Evolutionary conservation across 2,329 filamentous ascomycete species (phyloP).

Genomic region (Aspergillus jensenii): DNA sequence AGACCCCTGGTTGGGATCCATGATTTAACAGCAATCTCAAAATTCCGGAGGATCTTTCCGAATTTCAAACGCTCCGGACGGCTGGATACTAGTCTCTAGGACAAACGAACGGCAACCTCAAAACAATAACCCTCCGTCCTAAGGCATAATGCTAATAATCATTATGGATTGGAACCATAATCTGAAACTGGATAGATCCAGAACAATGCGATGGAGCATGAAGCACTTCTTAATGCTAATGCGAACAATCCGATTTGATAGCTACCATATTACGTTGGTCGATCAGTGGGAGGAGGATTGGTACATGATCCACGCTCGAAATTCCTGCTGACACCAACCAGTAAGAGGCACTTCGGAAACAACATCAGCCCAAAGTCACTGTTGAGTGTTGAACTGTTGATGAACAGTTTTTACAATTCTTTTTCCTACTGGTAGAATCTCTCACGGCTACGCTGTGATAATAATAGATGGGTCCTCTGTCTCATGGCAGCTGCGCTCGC

Average conservation of each 20-base stretch:
- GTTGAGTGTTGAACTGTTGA: too few relatives aligned
- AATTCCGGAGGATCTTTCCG: neutral
- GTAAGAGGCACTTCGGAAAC: neutral
- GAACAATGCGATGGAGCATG: neutral
- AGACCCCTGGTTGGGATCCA: neutral
- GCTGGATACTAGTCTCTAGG: neutral
- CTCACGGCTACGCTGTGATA: conserved; percentile 1
- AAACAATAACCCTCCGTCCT: neutral
- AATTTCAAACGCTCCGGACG: neutral
- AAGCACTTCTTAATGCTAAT: neutral
- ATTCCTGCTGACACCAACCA: neutral
- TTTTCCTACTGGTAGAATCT: too few relatives aligned
- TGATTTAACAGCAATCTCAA: neutral
- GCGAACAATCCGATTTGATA: conserved; percentile 5
- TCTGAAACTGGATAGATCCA: neutral
- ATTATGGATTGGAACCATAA: too few relatives aligned
- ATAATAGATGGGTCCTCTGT: neutral
- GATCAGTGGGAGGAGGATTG: conserved; percentile 6
- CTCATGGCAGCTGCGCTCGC: neutral
- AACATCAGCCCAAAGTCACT: neutral
- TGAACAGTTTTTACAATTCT: too few relatives aligned
- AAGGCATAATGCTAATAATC: neutral
- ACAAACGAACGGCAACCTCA: neutral
- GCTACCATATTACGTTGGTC: neutral
- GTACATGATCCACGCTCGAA: neutral